These are phyloP conservation scores for Mrakia frigida DNA, from an alignment of 768 basidiomycete genomes.

Conservation along the genomic window DNA sequence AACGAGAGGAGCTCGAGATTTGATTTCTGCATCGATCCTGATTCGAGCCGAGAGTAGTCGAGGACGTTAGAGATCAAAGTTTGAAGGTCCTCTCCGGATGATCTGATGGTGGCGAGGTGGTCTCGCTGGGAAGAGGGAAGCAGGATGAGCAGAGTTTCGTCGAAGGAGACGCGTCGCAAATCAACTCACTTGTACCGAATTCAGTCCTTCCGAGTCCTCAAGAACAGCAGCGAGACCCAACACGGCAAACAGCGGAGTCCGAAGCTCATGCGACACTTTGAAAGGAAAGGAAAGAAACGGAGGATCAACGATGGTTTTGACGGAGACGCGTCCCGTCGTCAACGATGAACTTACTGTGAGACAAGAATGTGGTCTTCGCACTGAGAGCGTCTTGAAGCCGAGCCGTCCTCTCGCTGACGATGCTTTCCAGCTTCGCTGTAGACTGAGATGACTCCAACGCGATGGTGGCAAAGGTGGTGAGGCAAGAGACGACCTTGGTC, in stretches of 20 bases:
- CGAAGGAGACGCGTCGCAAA: too few relatives aligned
- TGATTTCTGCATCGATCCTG: constrained; percentile 3
- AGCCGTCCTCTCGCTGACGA: constrained; percentile 5
- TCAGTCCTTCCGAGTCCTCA: constrained; percentile 23
- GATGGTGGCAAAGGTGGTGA: constrained; percentile 20
- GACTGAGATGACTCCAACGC: constrained; percentile 19
- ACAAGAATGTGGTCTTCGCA: constrained; percentile 15
- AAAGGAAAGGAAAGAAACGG: background rate
- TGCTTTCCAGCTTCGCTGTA: constrained; percentile 10
- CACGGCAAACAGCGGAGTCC: constrained; percentile 20
- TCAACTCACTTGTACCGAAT: background rate
- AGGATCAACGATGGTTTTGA: background rate
- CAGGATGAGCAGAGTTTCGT: background rate
- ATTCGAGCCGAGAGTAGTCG: background rate
- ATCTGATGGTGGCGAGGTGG: constrained; percentile 20
- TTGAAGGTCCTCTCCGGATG: constrained; percentile 11
- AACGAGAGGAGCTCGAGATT: constrained; percentile 16
- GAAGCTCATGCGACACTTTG: constrained; percentile 26
- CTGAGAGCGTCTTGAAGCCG: constrained; percentile 17
- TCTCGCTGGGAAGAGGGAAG: background rate
- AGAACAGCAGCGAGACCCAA: constrained; percentile 28
- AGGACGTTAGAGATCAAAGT: background rate
- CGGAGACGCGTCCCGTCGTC: background rate
- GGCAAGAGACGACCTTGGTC: constrained; percentile 17
- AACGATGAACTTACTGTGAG: background rate